These are phyloP conservation scores for Inga leiocalycina DNA, from an alignment of 306 rosid species.

Conservation along the genomic window DNA sequence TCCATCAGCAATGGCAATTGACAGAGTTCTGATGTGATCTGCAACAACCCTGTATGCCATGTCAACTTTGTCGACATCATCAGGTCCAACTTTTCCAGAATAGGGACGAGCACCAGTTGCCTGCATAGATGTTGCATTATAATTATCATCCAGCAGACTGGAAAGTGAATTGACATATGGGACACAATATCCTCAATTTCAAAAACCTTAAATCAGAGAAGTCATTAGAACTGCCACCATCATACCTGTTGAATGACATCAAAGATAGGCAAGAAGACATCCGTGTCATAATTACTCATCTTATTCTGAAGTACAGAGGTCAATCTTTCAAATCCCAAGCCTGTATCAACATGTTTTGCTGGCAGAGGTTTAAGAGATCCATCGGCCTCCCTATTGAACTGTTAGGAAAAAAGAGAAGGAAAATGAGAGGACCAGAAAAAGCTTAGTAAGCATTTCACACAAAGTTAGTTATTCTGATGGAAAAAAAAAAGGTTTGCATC, in stretches of 20 bases:
- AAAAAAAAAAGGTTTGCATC: neutral
- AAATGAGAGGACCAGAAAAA: neutral
- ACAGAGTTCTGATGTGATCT: constrained; percentile 72
- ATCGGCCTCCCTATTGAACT: constrained; percentile 94
- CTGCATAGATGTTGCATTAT: constrained; percentile 44
- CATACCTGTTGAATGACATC: constrained; percentile 85
- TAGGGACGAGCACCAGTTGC: constrained; percentile 89
- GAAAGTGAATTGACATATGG: neutral
- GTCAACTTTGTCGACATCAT: constrained; percentile 83
- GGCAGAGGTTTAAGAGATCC: constrained; percentile 85
- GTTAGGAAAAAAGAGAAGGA: constrained; percentile 31
- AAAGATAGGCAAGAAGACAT: constrained; percentile 90
- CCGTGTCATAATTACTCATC: constrained; percentile 97
- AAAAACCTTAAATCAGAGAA: neutral
- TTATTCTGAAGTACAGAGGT: constrained; percentile 86
- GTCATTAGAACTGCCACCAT: constrained; percentile 41
- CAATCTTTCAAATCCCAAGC: constrained; percentile 93
- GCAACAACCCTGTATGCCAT: constrained; percentile 93
- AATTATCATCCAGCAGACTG: neutral
- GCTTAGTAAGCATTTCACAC: neutral
- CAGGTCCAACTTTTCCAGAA: constrained; percentile 86
- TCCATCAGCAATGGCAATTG: constrained; percentile 97
- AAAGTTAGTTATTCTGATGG: constrained; percentile 7
- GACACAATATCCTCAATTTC: neutral
- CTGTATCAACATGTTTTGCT: constrained; percentile 97